Conservation (phyloP, 176 grass and related monocot genomes). For the Tillandsia fasciculata region DNA sequence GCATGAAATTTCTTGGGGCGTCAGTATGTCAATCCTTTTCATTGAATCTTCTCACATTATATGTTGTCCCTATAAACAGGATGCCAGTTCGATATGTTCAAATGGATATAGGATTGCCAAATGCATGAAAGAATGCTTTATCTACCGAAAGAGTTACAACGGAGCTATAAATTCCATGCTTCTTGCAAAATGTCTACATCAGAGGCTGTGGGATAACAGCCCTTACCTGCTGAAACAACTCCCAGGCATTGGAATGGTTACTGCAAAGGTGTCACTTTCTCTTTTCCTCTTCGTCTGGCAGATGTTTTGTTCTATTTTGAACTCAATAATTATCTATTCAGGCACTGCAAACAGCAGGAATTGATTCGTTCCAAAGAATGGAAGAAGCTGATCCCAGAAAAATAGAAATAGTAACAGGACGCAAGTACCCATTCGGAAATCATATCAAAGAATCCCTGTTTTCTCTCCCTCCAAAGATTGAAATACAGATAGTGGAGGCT, state of each 20-base stretch:
- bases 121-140: constrained; percentile 93
- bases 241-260: constrained; percentile 91
- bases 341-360: constrained; percentile 64
- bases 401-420: constrained; percentile 70
- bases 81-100: constrained; percentile 68
- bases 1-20: not conserved
- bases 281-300: constrained; percentile 2
- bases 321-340: constrained; percentile 27
- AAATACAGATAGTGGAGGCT: constrained; percentile 58
- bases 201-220: constrained; percentile 87
- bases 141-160: constrained; percentile 77
- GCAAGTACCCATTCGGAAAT: constrained; percentile 88
- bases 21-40: not conserved
- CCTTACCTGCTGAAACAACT: constrained; percentile 79
- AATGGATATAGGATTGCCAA: constrained; percentile 86
- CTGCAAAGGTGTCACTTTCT: constrained; percentile 57
- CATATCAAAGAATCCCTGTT: constrained; percentile 64
- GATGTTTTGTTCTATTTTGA: constrained; percentile 13
- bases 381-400: constrained; percentile 83
- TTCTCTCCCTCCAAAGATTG: constrained; percentile 70
- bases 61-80: constrained; percentile 32
- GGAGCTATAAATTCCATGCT: constrained; percentile 65
- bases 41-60: not conserved
- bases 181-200: constrained; percentile 68
- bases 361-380: constrained; percentile 61